Percentiles rank a stretch among this genome's conserved stretches.
Conservation (phyloP, 495 filamentous ascomycete genomes). For the Massariosphaeria phaeospora region DNA sequence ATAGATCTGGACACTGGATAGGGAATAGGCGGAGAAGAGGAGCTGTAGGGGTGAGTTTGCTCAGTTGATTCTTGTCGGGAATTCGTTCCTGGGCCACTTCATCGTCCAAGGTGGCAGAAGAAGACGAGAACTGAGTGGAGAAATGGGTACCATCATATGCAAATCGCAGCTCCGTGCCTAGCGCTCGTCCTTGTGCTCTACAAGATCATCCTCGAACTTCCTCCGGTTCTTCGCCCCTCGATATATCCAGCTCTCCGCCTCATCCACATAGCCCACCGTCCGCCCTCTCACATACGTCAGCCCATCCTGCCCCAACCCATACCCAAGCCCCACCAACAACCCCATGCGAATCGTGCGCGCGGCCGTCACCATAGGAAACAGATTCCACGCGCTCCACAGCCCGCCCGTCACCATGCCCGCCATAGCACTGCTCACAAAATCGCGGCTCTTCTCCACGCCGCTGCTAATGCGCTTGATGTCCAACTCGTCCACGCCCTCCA, state of each 20-base stretch:
- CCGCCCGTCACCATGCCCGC: slow-evolving; percentile 80
- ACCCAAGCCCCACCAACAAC: slow-evolving; percentile 68
- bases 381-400: slow-evolving; percentile 78
- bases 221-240: slow-evolving; percentile 7
- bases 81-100: too few species aligned
- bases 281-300: slow-evolving; percentile 49
- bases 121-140: too few species aligned
- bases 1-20: too few species aligned
- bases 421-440: slow-evolving; percentile 69
- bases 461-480: slow-evolving; percentile 19
- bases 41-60: too few species aligned
- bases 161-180: too few species aligned
- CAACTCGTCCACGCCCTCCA: slow-evolving; percentile 28
- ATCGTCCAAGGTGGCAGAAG: too few species aligned
- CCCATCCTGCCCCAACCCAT: slow-evolving; percentile 75
- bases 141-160: too few species aligned
- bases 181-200: background rate
- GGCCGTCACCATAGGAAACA: slow-evolving; percentile 73
- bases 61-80: too few species aligned
- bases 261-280: background rate
- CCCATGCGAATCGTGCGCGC: slow-evolving; percentile 80
- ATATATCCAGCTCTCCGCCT: slow-evolving; percentile 17
- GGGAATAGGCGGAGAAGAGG: too few species aligned
- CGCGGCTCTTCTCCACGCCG: slow-evolving; percentile 59
- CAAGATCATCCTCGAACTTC: background rate